Percentiles rank a stretch among this genome's conserved stretches.
phyloP scores from a whole-genome alignment of 2,329 filamentous ascomycete species.

The Teratosphaeria zuluensis region DNA sequence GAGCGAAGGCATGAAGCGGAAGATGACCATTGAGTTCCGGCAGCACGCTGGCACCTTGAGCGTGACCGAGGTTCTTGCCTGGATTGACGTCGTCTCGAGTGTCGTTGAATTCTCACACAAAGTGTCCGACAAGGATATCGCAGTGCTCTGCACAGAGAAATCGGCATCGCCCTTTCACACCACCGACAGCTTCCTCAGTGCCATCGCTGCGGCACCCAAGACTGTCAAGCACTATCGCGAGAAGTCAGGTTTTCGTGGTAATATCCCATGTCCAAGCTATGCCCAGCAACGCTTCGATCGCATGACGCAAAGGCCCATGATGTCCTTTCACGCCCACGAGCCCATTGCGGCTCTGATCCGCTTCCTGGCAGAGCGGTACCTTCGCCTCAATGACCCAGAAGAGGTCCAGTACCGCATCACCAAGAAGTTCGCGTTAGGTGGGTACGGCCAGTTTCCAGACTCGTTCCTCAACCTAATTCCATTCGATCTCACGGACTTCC shows the following conservation, averaged over 20 bases:
- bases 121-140: neutral
- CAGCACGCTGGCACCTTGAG: conserved; percentile 20
- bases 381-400: neutral
- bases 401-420: conserved; percentile 4
- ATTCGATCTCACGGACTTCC: neutral
- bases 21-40: conserved; percentile 23
- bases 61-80: conserved; percentile 15
- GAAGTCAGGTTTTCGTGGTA: neutral
- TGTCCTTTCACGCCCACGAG: neutral
- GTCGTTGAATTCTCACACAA: conserved; percentile 6
- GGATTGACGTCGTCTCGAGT: conserved; percentile 15
- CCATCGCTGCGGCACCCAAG: neutral
- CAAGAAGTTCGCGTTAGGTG: conserved; percentile 6
- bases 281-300: neutral
- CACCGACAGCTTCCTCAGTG: conserved; percentile 3
- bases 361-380: neutral
- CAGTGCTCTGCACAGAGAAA: conserved; percentile 1
- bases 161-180: conserved; percentile 3
- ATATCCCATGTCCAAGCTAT: neutral
- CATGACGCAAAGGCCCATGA: neutral
- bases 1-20: neutral
- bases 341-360: neutral
- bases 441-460: conserved; percentile 9
- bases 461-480: neutral
- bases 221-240: conserved; percentile 8